Evolutionary conservation across 2,329 filamentous ascomycete genomes (phyloP), one percentile per base, ranked within the genome.

Genomic region (Pseudogymnoascus pannorum): DNA sequence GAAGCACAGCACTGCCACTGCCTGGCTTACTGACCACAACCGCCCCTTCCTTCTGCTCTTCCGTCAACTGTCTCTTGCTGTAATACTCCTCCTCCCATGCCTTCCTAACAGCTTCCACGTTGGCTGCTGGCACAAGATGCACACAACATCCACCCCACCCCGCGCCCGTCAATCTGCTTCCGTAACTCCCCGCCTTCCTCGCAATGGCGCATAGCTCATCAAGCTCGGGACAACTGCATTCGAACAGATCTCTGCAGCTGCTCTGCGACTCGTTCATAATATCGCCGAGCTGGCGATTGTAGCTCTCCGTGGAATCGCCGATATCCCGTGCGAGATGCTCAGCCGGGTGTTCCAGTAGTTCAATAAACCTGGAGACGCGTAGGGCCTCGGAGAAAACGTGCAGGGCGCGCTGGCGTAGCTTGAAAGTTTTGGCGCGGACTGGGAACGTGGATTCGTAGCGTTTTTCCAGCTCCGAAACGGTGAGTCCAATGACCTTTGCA

Each of bases 101-200:
- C 69, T 83, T 80, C 73, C 84, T 91, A 22, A 99, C 89, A 26
- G 78, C 83, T 4, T 87, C 86, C 0, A 97, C 88, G 75, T 88
- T 93, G 70, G 91, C 83, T 62, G 86, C 89, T 0, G 93, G 88
- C 59, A 97, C 88, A 62, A 99, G 81, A 76, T 99, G 94, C 62
- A 99, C 93, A 64, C 86, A 94, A 77, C 93, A 97, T 2, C 94
- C 94, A 64, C 94, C 94, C 94, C 94, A 99, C 3, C 94, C 94
- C 0, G 94, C 94, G 38, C 94, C 94, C 0, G 93, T 97, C 67
- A 97, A 77, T 24, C 93, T 81, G 68, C 89, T 92, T 24, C 93
- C 94, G 72, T 91, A 92, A 20, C 89, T 85, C 2, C 94, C 94
- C 0, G 89, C 89, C 14, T 78, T 80, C 26, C 87, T 81, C 0